Evolutionary conservation across 177 flowering plant species (phyloP).

Genomic region (Telopea speciosissima): DNA sequence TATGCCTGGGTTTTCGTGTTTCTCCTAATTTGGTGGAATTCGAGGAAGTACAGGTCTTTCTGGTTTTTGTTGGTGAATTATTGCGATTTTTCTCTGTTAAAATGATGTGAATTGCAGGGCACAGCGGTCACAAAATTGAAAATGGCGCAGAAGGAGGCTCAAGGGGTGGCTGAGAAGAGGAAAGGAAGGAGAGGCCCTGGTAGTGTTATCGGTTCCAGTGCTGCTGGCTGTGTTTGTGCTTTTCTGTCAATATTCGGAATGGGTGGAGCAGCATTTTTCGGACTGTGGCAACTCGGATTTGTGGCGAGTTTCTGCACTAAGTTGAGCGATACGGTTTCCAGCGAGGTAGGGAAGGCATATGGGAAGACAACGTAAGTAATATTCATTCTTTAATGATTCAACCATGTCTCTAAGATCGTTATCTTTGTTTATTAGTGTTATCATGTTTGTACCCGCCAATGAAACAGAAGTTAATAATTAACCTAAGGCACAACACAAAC

Average conservation of each 20-base stretch:
- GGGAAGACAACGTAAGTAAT: slow-evolving; percentile 76
- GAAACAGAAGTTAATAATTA: too few species aligned
- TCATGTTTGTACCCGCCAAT: too few species aligned
- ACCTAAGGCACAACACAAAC: too few species aligned
- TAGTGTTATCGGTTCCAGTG: slow-evolving; percentile 97
- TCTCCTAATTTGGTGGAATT: background rate
- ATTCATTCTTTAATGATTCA: background rate
- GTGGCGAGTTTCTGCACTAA: slow-evolving; percentile 97
- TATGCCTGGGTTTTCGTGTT: slow-evolving; percentile 4
- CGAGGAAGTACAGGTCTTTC: background rate
- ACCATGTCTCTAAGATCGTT: background rate
- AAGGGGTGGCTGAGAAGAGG: slow-evolving; percentile 91
- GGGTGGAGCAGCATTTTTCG: slow-evolving; percentile 52
- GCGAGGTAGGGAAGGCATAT: slow-evolving; percentile 97
- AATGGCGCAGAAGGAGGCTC: slow-evolving; percentile 94
- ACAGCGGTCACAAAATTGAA: slow-evolving; percentile 89
- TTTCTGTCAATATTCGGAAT: slow-evolving; percentile 60
- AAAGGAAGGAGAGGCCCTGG: slow-evolving; percentile 96
- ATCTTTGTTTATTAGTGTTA: background rate
- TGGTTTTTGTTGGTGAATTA: background rate
- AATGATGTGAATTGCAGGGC: slow-evolving; percentile 39
- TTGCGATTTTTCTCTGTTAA: background rate
- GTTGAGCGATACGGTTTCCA: slow-evolving; percentile 93
- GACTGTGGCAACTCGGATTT: slow-evolving; percentile 78
- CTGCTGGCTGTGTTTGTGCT: slow-evolving; percentile 97